phyloP scores from a whole-genome alignment of 208 protist species.

The Leishmania amazonensis region DNA sequence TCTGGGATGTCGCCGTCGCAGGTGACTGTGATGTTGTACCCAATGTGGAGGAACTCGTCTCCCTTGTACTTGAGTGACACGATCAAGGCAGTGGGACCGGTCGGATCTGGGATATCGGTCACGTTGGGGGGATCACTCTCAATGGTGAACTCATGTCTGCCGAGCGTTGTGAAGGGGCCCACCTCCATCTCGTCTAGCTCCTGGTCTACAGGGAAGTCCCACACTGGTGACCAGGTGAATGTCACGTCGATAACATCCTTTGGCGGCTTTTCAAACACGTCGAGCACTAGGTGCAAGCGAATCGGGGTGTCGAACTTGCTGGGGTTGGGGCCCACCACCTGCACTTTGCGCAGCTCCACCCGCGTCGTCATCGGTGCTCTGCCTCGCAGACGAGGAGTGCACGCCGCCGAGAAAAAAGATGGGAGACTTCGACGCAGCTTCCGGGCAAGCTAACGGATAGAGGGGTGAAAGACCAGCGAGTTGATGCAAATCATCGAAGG shows the following conservation, averaged over 20 bases:
- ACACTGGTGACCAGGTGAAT: constrained; percentile 85
- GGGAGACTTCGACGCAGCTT: neutral
- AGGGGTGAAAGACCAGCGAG: neutral
- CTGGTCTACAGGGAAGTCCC: constrained; percentile 84
- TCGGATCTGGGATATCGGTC: constrained; percentile 73
- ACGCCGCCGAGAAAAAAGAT: neutral
- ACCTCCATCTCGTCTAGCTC: constrained; percentile 83
- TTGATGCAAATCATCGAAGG: neutral
- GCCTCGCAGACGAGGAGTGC: neutral
- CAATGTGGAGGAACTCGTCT: constrained; percentile 77
- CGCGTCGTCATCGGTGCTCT: constrained; percentile 45
- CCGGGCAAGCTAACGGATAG: neutral
- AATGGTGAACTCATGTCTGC: constrained; percentile 68
- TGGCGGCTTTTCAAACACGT: constrained; percentile 68
- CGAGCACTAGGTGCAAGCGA: constrained; percentile 49
- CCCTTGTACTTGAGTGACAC: constrained; percentile 69
- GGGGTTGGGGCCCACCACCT: constrained; percentile 49
- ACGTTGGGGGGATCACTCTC: constrained; percentile 75
- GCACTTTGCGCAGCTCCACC: constrained; percentile 56
- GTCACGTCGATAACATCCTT: constrained; percentile 56
- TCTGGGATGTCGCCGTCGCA: constrained; percentile 78
- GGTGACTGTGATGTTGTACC: constrained; percentile 66
- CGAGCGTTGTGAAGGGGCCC: constrained; percentile 59
- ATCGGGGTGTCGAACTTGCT: constrained; percentile 58
- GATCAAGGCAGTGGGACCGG: constrained; percentile 75